These are phyloP conservation scores for Petunia hybrid DNA, from an alignment of 305 asterid species.

Conservation along the genomic window DNA sequence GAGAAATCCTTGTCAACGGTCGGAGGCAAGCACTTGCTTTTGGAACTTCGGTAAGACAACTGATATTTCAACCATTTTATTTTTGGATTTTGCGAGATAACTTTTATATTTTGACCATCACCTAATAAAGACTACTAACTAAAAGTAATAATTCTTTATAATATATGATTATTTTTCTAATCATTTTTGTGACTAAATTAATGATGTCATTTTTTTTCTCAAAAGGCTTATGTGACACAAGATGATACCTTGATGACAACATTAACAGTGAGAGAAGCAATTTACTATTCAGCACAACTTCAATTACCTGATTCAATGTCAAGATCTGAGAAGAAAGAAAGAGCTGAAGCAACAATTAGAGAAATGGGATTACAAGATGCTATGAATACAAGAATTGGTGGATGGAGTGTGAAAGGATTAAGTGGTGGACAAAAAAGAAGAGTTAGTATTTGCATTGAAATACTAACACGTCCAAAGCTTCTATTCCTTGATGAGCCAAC, in stretches of 20 bases:
- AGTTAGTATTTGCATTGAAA: constrained; percentile 67
- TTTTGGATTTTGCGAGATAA: too few relatives aligned
- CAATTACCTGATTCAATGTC: constrained; percentile 63
- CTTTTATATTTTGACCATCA: too few relatives aligned
- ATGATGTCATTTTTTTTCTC: background rate
- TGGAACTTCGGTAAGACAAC: constrained; percentile 61
- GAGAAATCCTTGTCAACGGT: constrained; percentile 70
- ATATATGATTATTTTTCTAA: too few relatives aligned
- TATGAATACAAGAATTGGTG: constrained; percentile 63
- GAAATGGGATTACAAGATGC: constrained; percentile 70
- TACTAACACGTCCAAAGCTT: constrained; percentile 60
- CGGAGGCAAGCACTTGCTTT: constrained; percentile 58
- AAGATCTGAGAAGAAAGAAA: constrained; percentile 42
- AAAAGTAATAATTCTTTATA: too few relatives aligned
- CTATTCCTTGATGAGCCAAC: constrained; percentile 80
- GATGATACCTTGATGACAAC: constrained; percentile 65
- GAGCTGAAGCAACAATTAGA: constrained; percentile 53
- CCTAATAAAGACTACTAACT: too few relatives aligned
- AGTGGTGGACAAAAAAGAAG: constrained; percentile 73
- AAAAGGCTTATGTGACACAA: constrained; percentile 71
- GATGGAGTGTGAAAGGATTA: constrained; percentile 63
- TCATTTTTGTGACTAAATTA: too few relatives aligned
- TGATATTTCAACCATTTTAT: too few relatives aligned
- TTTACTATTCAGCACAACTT: constrained; percentile 62
- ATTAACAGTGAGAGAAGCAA: constrained; percentile 62